Percentiles rank a stretch among this genome's conserved stretches.
Evolutionary conservation across 1,284 basidiomycete genomes (phyloP).

Genomic region (Melampsora larici-populina): DNA sequence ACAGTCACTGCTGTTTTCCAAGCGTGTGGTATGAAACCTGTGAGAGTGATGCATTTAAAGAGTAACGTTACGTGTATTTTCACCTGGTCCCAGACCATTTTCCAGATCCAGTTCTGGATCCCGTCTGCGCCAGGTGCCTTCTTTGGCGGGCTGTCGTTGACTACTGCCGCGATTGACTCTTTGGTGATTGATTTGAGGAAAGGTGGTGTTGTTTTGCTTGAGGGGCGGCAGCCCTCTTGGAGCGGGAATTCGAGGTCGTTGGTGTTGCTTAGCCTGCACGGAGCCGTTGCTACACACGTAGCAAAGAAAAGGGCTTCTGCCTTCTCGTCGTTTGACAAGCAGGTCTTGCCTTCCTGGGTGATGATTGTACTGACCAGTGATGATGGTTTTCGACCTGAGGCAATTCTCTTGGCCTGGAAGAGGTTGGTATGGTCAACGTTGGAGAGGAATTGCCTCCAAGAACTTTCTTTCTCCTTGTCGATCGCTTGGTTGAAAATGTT

Average conservation of each 20-base stretch:
- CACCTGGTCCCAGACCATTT: background rate
- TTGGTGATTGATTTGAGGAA: background rate
- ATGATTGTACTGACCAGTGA: background rate
- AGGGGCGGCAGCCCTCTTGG: background rate
- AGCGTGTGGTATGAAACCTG: background rate
- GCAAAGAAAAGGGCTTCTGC: no score
- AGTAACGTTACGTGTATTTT: background rate
- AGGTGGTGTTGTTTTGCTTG: no score
- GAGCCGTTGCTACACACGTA: background rate
- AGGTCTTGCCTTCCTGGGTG: no score
- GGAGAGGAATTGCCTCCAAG: no score
- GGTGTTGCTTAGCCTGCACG: background rate
- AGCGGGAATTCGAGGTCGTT: background rate
- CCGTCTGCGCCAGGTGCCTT: slow-evolving; percentile 9
- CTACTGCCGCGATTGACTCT: background rate
- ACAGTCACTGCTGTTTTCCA: slow-evolving; percentile 5
- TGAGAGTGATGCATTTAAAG: background rate
- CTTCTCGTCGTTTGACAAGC: no score
- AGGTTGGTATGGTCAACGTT: no score
- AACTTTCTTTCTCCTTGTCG: no score
- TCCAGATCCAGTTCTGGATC: background rate
- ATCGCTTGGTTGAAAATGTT: no score
- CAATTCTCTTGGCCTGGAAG: no score
- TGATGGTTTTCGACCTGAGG: no score
- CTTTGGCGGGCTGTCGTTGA: background rate